Base-by-base conservation (phyloP, 2,329 filamentous ascomycete genomes). In the Trichoderma citrinoviride region DNA sequence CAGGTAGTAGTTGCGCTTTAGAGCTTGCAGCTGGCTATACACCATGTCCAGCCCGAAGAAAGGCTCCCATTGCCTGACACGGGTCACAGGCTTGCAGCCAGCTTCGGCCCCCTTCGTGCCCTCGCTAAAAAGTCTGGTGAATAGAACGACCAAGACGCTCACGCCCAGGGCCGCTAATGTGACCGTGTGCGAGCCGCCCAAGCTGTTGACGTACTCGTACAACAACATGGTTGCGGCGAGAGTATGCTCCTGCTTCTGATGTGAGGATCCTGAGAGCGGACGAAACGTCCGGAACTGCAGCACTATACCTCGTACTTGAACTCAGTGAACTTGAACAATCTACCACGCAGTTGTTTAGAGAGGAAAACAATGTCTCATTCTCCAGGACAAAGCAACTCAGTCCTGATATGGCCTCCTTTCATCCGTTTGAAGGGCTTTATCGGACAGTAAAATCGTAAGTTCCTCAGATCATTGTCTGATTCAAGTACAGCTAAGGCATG, bases 41-140 rank as follows among this genome's bases (percentile, higher is more conserved):
- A 67, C 67, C 44, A 70, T 66, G 61, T 70, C 69, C 21, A 70
- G 40, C 5, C 68, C 69, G 58, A 68, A 43, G 47, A 69, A 10
- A 12, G 66, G 65, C 46, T 69, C 66, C 67, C 67, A 69, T 53
- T 69, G 67, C 27, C 60, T 60, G 14, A 46, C 54, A 14, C 58
- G 52, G 3, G 62, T 60, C 37, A 67, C 65, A 15, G 65, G 62
- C 21, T 58, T 37, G 44, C 67, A 68, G 27, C 65, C 67, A 33
- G 56, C 10, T 3, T 62, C 57, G 17, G 44, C 49, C 5, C 62
- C 52, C 19, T 41, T 67, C 47, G 21, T 50, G 19, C 46, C 25
- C 25, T 27, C 21, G 8, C 10, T 50, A 7, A 23, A 23, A 7
- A 50, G 46, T 25, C 19, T 43, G 3, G 15, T n/a, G 15, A 43